A percentile compares a stretch with the other conserved stretches of the same genome.
phyloP scores from a whole-genome alignment of 768 basidiomycete genomes.

The Russula sp. region DNA sequence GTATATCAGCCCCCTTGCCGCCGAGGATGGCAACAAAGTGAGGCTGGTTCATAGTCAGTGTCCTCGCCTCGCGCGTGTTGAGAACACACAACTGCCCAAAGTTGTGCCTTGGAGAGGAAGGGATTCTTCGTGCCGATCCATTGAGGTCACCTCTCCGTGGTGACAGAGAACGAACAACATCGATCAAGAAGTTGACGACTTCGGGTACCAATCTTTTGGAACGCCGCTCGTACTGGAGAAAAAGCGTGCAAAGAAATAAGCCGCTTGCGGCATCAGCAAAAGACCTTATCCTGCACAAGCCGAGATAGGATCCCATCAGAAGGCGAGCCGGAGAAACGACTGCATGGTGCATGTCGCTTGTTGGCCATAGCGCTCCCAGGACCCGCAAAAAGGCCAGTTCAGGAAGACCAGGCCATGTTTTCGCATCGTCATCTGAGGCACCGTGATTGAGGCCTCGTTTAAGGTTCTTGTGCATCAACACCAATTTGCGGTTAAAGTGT shows the following conservation, averaged over 20 bases:
- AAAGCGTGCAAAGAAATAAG: conserved; percentile 80
- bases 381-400: conserved; percentile 79
- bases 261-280: conserved; percentile 75
- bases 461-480: conserved; percentile 91
- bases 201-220: conserved; percentile 90
- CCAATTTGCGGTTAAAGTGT: conserved; percentile 73
- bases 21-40: conserved; percentile 41
- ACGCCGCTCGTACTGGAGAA: conserved; percentile 74
- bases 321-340: conserved; percentile 83
- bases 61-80: conserved; percentile 33
- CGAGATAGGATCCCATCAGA: conserved; percentile 87
- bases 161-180: conserved; percentile 62
- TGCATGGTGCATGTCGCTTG: conserved; percentile 88
- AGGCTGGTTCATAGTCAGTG: conserved; percentile 37
- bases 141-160: conserved; percentile 48
- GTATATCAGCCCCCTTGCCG: conserved; percentile 37
- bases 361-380: conserved; percentile 81
- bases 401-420: conserved; percentile 82
- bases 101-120: conserved; percentile 65
- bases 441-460: conserved; percentile 72
- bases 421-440: conserved; percentile 48
- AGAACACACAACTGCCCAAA: conserved; percentile 39
- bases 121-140: conserved; percentile 53
- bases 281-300: conserved; percentile 71
- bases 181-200: conserved; percentile 72